phyloP scores from a whole-genome alignment of 345 rosid species.

The Gossypium herbaceum region DNA sequence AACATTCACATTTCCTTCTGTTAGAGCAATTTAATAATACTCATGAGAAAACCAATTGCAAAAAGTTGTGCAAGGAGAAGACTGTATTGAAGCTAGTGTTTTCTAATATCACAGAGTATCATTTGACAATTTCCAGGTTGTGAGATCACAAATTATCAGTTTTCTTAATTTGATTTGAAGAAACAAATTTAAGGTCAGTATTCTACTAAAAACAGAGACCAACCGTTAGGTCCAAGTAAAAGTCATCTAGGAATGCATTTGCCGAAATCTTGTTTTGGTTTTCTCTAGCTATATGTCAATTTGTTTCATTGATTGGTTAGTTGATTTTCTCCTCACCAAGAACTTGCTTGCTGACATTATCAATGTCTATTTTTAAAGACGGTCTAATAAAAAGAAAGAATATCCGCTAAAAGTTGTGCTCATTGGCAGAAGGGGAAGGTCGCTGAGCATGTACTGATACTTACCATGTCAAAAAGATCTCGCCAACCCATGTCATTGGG shows the following conservation, averaged over 20 bases:
- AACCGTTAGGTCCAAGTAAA: neutral
- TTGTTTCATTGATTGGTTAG: neutral
- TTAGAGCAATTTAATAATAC: neutral
- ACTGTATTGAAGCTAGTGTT: neutral
- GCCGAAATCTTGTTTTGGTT: neutral
- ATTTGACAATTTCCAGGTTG: neutral
- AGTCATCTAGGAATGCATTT: neutral
- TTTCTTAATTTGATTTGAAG: neutral
- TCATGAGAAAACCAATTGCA: neutral
- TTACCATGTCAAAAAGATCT: constrained; percentile 85
- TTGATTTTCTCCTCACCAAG: neutral
- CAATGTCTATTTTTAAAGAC: neutral
- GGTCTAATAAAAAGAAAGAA: neutral
- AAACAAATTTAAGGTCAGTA: neutral
- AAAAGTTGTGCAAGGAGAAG: neutral
- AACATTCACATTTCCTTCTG: neutral
- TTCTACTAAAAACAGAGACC: too few species aligned
- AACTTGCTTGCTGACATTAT: neutral
- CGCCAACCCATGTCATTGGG: constrained; percentile 95
- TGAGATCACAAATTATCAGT: too few species aligned
- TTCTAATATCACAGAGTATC: neutral
- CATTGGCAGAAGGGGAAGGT: neutral
- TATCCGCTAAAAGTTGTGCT: neutral
- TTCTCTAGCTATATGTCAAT: neutral
- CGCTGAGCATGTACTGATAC: constrained; percentile 18